Percentiles rank a stretch among this genome's conserved stretches.
Evolutionary conservation across 108 stramenopile genomes (phyloP).

Genomic region (Nitzschia putrida): DNA sequence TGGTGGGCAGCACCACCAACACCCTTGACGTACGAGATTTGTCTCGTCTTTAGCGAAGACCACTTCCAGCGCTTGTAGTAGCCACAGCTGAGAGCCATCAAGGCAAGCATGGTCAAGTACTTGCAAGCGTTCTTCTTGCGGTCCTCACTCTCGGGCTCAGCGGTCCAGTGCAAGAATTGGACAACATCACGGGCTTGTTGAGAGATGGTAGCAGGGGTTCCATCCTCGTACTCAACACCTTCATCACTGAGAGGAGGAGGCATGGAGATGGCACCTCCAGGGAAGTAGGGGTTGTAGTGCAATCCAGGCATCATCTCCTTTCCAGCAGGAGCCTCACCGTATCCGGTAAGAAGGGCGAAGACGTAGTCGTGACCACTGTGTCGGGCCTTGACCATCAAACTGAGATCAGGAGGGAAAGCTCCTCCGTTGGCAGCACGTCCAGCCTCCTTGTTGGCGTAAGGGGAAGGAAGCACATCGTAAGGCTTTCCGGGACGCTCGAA

Average conservation of each 20-base stretch:
- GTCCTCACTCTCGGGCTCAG: conserved; percentile 97
- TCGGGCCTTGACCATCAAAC: conserved; percentile 98
- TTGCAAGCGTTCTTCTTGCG: conserved; percentile 95
- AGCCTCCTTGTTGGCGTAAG: conserved; percentile 95
- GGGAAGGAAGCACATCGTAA: conserved; percentile 88
- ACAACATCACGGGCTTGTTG: conserved; percentile 92
- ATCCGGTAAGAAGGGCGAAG: conserved; percentile 94
- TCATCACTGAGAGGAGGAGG: conserved; percentile 96
- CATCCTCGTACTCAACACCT: conserved; percentile 96
- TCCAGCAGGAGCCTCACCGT: conserved; percentile 93
- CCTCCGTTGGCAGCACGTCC: conserved; percentile 97
- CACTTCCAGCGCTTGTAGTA: conserved; percentile 99
- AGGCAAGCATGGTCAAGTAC: conserved; percentile 80
- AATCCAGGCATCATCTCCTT: conserved; percentile 95
- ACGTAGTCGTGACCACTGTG: conserved; percentile 96
- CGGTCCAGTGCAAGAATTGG: conserved; percentile 86
- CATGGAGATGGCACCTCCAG: conserved; percentile 99
- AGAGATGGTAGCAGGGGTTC: conserved; percentile 94
- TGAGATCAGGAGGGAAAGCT: conserved; percentile 97
- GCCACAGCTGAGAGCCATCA: conserved; percentile 85
- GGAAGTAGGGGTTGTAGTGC: conserved; percentile 95
- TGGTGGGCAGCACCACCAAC: conserved; percentile 35
- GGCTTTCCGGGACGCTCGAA: conserved; percentile 99
- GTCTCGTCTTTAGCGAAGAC: conserved; percentile 94
- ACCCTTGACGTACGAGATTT: conserved; percentile 93